A percentile compares a stretch with the other conserved stretches of the same genome.
Conservation (phyloP, 2,329 filamentous ascomycete species). For the Diaporthe helianthi region DNA sequence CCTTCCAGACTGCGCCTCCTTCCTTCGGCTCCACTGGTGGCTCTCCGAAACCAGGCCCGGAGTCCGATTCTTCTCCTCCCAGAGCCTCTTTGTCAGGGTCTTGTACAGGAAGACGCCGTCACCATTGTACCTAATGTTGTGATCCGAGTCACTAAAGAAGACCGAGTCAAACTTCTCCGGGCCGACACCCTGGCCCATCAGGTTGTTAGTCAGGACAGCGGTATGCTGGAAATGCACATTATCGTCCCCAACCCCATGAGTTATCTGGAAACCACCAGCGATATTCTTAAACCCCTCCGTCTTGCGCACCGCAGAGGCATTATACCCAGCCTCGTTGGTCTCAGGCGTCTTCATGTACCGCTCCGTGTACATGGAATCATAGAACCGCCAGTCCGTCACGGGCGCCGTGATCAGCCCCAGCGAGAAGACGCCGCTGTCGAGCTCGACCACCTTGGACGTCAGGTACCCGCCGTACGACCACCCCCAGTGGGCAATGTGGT, state of each 20-base stretch:
- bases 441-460: slow-evolving; percentile 70
- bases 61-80: slow-evolving; percentile 64
- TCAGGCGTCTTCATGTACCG: slow-evolving; percentile 72
- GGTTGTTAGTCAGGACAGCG: slow-evolving; percentile 65
- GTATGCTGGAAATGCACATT: slow-evolving; percentile 76
- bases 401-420: slow-evolving; percentile 70
- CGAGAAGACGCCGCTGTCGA: slow-evolving; percentile 65
- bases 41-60: slow-evolving; percentile 37
- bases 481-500: slow-evolving; percentile 71
- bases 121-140: slow-evolving; percentile 65
- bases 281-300: slow-evolving; percentile 68
- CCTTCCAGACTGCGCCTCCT: background rate
- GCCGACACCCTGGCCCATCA: slow-evolving; percentile 65
- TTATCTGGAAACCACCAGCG: slow-evolving; percentile 65
- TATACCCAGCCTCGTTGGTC: slow-evolving; percentile 66
- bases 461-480: slow-evolving; percentile 75
- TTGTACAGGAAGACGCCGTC: slow-evolving; percentile 65
- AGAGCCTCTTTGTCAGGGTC: slow-evolving; percentile 65
- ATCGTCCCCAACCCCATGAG: slow-evolving; percentile 73
- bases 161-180: slow-evolving; percentile 69
- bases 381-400: slow-evolving; percentile 73
- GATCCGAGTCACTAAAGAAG: slow-evolving; percentile 71
- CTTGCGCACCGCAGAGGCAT: slow-evolving; percentile 64
- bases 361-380: slow-evolving; percentile 76
- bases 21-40: slow-evolving; percentile 14